Percentiles rank a stretch among this genome's conserved stretches.
Conservation (phyloP, 2,329 filamentous ascomycete genomes). For the Aspergillus aculeatus region DNA sequence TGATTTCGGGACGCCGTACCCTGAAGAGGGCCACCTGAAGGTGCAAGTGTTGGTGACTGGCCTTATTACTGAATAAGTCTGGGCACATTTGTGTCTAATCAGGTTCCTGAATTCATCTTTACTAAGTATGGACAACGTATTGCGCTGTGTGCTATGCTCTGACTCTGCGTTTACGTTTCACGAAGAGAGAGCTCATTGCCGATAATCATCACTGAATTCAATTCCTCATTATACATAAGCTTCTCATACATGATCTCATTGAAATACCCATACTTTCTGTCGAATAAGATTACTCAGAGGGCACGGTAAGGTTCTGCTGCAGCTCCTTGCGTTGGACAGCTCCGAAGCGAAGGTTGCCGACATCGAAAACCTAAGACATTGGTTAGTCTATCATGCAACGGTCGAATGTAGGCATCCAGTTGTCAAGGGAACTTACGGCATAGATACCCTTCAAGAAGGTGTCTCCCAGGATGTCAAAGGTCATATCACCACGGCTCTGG, state of each 20-base stretch:
- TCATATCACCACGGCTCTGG: constrained; percentile 59
- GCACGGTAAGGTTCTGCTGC: constrained; percentile 2
- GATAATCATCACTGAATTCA: background rate
- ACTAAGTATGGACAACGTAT: background rate
- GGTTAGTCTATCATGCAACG: constrained; percentile 5
- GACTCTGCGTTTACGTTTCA: background rate
- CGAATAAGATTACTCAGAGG: background rate
- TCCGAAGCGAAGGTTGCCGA: constrained; percentile 60
- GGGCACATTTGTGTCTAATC: background rate
- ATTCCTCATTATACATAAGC: background rate
- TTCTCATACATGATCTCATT: background rate
- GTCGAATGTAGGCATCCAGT: background rate
- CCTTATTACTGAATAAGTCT: background rate
- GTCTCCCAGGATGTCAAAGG: constrained; percentile 65
- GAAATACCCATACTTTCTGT: background rate
- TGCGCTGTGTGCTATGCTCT: background rate
- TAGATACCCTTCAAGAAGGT: constrained; percentile 66
- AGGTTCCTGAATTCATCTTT: background rate
- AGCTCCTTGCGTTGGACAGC: constrained; percentile 47
- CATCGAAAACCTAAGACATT: constrained; percentile 57
- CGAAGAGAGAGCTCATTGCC: background rate
- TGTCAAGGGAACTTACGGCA: constrained; percentile 47
- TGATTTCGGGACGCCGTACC: constrained; percentile 17
- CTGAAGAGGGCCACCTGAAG: constrained; percentile 1
- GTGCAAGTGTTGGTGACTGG: background rate